Evolutionary conservation across 768 basidiomycete genomes (phyloP).

Genomic region (Naganishia antarctica): DNA sequence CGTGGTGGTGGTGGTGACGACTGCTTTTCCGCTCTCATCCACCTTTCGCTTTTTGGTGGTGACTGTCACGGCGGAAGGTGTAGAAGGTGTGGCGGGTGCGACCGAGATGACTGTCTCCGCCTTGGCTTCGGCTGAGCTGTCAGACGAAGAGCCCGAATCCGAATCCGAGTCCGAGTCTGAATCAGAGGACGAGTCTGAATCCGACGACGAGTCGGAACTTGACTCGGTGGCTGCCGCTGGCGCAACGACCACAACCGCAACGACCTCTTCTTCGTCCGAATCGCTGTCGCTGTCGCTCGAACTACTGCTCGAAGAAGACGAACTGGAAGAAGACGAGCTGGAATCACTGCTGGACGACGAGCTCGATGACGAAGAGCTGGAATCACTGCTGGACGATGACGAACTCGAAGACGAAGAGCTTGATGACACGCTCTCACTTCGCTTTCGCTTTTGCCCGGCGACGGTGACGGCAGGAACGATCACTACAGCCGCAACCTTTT

Average conservation of each 20-base stretch:
- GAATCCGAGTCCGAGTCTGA: constrained; percentile 25
- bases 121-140: neutral
- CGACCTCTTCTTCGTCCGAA: constrained; percentile 6
- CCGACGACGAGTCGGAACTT: neutral
- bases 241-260: neutral
- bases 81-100: constrained; percentile 25
- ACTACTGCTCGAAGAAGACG: constrained; percentile 12
- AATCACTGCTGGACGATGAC: neutral
- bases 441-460: constrained; percentile 28
- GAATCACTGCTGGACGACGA: constrained; percentile 12
- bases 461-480: constrained; percentile 9
- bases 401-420: constrained; percentile 21
- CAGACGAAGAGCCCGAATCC: constrained; percentile 24
- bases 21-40: constrained; percentile 28
- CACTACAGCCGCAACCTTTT: constrained; percentile 4
- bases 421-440: constrained; percentile 21
- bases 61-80: constrained; percentile 32
- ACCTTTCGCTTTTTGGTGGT: constrained; percentile 45
- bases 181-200: constrained; percentile 20
- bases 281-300: neutral
- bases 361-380: constrained; percentile 17
- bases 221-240: constrained; percentile 9
- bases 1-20: constrained; percentile 40
- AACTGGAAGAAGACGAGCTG: constrained; percentile 1
- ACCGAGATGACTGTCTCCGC: constrained; percentile 14